Base-by-base conservation (phyloP, 2,329 filamentous ascomycete species). In the Trichoderma atrobrunneum region DNA sequence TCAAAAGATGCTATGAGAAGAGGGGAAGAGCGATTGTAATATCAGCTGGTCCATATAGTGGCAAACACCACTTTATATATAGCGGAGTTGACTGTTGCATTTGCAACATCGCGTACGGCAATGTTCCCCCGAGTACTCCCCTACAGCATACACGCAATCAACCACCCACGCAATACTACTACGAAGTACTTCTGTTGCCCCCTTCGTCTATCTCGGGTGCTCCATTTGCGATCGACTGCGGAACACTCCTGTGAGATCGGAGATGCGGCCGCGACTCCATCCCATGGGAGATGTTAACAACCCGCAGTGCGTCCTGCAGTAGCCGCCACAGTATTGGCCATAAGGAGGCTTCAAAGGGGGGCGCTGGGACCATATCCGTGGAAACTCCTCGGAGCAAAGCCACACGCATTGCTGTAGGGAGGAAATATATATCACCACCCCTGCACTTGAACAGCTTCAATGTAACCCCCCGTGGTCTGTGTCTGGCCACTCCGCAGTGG, bases 301-400 rank as follows among this genome's bases (percentile, higher is more conserved):
- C 43, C 43, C n/a, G 43, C 18, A 51, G 1, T n/a, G n/a, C 43
- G 43, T 51, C 43, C 43, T 51, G 10, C 43, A 21, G 43, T n/a
- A 11, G n/a, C 43, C n/a, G n/a, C 43, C 43, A 21, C 18, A 21
- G 8, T 51, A n/a, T 51, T 51, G 43, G n/a, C 43, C 0, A 21
- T n/a, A 3, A 59, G 28, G 18, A 28, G 16, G 28, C 6, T 28
- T 21, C 18, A 30, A 59, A 18, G 18, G 30, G 26, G 43, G 43
- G n/a, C n/a, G 6, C 30, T 11, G 18, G 28, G 18, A 1, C 26
- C 18, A 32, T 32, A 36, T 67, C 64, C 64, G 16, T 67, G 64
- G 64, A 39, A 67, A 57, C 64, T 67, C 64, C 64, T 57, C 51
- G 64, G 64, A 59, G 43, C 8, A 30, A 18, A 59, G 32, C 32